Conservation (phyloP, 495 filamentous ascomycete species). For the Ascodesmis nigricans region DNA sequence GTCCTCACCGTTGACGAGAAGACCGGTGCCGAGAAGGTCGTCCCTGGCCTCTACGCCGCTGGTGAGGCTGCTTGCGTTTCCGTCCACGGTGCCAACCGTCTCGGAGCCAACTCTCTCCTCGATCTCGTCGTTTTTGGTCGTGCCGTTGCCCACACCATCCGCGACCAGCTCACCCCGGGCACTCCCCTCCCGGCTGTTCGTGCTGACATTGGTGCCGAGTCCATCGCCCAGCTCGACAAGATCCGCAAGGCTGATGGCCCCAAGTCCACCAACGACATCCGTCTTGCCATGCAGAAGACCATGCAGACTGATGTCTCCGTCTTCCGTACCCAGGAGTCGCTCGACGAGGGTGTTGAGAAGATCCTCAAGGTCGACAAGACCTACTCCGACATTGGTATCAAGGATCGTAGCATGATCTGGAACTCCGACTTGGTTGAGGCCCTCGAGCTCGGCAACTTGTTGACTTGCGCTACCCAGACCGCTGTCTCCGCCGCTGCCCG, state of each 20-base stretch:
- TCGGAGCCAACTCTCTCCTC: conserved; percentile 92
- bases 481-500: conserved; percentile 64
- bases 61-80: conserved; percentile 95
- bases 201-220: conserved; percentile 66
- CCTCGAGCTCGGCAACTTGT: conserved; percentile 71
- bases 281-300: conserved; percentile 83
- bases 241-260: conserved; percentile 64
- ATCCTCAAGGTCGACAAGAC: conserved; percentile 60
- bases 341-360: conserved; percentile 65
- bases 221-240: conserved; percentile 68
- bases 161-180: conserved; percentile 67
- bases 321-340: conserved; percentile 81
- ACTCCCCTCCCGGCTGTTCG: conserved; percentile 49
- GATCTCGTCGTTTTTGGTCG: conserved; percentile 94
- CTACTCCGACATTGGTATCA: conserved; percentile 67
- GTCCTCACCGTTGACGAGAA: conserved; percentile 63
- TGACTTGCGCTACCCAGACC: conserved; percentile 93
- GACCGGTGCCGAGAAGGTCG: conserved; percentile 68
- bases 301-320: conserved; percentile 96
- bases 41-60: conserved; percentile 85
- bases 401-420: conserved; percentile 99
- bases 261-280: conserved; percentile 66
- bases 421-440: conserved; percentile 94
- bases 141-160: conserved; percentile 86
- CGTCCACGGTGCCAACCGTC: conserved; percentile 90